phyloP scores from a whole-genome alignment of 371 early-diverging fungal species.

The Rhizopus delemar region DNA sequence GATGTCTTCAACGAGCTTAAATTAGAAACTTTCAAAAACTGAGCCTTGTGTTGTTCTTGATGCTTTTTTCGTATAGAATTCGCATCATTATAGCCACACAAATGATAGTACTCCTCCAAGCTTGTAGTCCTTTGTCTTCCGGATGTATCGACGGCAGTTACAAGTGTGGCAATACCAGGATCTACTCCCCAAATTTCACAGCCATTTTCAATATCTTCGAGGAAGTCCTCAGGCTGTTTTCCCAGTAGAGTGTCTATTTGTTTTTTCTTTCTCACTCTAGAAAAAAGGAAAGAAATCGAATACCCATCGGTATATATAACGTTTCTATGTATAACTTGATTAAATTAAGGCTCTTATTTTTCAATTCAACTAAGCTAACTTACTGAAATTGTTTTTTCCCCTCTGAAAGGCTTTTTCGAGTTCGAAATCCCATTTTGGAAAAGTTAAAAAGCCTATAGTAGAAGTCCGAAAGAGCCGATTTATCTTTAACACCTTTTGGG shows the following conservation, averaged over 20 bases:
- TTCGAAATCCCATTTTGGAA: conserved; percentile 1
- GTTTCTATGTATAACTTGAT: not conserved
- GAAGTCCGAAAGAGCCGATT: not conserved
- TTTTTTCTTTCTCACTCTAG: not conserved
- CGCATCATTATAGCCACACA: no score
- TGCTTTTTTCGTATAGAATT: no score
- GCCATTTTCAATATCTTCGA: conserved; percentile 1
- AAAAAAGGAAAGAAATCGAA: conserved; percentile 4
- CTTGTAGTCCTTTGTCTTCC: not conserved
- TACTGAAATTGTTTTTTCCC: not conserved
- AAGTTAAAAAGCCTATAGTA: conserved; percentile 2
- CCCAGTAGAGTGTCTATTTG: not conserved
- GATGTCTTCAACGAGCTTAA: not conserved
- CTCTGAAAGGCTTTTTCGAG: not conserved
- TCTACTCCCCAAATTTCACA: conserved; percentile 2
- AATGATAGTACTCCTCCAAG: not conserved
- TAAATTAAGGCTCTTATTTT: no score
- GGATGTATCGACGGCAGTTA: not conserved
- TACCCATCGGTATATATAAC: not conserved
- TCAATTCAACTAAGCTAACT: not conserved
- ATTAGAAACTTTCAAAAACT: not conserved
- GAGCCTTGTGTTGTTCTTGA: no score
- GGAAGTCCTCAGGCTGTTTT: not conserved
- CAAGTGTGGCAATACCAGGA: not conserved
- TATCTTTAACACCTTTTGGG: not conserved